Percentiles rank a stretch among this genome's conserved stretches.
Evolutionary conservation across 305 asterid species (phyloP).

Genomic region (Solanum aculeatissimum): DNA sequence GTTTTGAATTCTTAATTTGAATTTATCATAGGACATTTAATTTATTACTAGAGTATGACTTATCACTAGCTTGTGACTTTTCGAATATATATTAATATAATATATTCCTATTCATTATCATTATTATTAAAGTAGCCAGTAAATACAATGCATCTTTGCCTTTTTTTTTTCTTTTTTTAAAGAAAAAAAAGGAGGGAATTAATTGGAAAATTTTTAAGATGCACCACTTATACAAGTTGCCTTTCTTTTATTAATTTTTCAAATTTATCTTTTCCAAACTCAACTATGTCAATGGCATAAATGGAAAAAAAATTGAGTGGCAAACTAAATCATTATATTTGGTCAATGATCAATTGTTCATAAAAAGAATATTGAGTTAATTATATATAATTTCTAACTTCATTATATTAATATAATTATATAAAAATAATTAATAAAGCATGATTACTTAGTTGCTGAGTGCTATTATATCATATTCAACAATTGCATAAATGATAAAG

Average conservation of each 20-base stretch:
- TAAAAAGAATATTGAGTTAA: not conserved
- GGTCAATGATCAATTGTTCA: not conserved
- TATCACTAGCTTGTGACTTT: not conserved
- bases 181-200: not conserved
- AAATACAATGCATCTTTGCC: slow-evolving; percentile 9
- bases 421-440: not conserved
- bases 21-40: not conserved
- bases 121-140: slow-evolving; percentile 5
- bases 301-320: not conserved
- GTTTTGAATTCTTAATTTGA: too few relatives aligned
- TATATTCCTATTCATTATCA: not conserved
- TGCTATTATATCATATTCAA: not conserved
- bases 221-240: not conserved
- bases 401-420: not conserved
- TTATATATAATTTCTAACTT: not conserved
- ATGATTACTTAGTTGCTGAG: not conserved
- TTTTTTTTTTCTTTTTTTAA: not conserved
- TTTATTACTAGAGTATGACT: not conserved
- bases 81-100: not conserved
- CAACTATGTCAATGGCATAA: not conserved
- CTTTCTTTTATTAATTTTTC: not conserved
- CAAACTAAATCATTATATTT: slow-evolving; percentile 2
- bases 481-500: not conserved
- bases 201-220: not conserved
- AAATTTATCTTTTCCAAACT: not conserved